A percentile compares a stretch with the other conserved stretches of the same genome.
These are phyloP conservation scores for Moricandia arvensis DNA, from an alignment of 345 rosid genomes.

Conservation along the genomic window DNA sequence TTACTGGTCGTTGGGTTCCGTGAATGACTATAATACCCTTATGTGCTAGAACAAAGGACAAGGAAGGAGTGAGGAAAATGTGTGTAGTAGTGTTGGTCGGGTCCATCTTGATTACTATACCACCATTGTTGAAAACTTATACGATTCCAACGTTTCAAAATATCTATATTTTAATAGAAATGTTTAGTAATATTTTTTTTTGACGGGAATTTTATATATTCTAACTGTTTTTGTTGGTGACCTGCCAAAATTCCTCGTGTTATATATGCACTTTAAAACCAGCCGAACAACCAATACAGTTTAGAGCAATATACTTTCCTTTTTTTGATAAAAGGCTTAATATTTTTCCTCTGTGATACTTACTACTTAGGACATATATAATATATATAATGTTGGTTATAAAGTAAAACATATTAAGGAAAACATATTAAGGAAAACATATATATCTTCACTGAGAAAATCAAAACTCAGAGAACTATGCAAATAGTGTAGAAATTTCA, in stretches of 20 bases:
- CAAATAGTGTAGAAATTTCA: background rate
- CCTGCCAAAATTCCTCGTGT: slow-evolving; percentile 42
- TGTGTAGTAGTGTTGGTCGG: background rate
- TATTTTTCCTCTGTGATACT: background rate
- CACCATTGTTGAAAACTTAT: slow-evolving; percentile 30
- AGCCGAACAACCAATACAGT: slow-evolving; percentile 7
- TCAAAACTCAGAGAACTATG: background rate
- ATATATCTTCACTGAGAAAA: background rate
- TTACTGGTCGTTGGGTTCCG: too few species aligned
- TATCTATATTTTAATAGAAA: background rate
- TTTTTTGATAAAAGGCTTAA: too few species aligned
- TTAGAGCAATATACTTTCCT: too few species aligned
- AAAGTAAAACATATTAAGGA: background rate
- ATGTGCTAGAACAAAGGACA: background rate
- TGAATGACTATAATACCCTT: slow-evolving; percentile 16
- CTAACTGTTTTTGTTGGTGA: slow-evolving; percentile 29
- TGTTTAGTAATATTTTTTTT: background rate
- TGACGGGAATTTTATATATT: background rate
- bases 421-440: slow-evolving; percentile 1
- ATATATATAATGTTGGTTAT: background rate
- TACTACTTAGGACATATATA: background rate
- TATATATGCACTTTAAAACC: slow-evolving; percentile 25
- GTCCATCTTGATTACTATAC: slow-evolving; percentile 35
- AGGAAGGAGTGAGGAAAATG: slow-evolving; percentile 27
- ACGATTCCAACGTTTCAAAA: background rate